Evolutionary conservation across 2,329 filamentous ascomycete species (phyloP).

Genomic region (Fusarium piperis): DNA sequence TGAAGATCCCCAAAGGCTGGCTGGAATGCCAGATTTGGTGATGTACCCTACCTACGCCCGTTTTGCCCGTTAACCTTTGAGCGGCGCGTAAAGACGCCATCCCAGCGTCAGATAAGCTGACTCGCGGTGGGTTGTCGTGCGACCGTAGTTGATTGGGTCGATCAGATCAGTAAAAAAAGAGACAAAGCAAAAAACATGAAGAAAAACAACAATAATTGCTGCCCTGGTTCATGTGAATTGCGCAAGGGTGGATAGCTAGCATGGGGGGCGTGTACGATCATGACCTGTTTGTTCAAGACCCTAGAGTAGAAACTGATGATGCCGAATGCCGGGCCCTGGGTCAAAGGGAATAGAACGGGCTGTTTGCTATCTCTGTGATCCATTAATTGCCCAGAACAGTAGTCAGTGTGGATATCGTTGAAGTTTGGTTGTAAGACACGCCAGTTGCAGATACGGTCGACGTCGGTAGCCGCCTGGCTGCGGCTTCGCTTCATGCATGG

Average conservation of each 20-base stretch:
- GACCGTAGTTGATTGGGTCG: conserved; percentile 24
- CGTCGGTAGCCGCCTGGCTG: neutral
- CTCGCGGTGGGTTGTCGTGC: conserved; percentile 29
- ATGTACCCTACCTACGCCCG: neutral
- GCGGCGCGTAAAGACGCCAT: conserved; percentile 4
- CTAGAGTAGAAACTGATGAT: conserved; percentile 4
- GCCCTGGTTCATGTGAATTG: neutral
- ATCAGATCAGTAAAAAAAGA: conserved; percentile 2
- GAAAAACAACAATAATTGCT: neutral
- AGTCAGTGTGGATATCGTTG: neutral
- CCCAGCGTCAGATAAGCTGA: conserved; percentile 38
- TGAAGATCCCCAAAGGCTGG: neutral
- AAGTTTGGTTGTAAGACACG: conserved; percentile 3
- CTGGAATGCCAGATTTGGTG: neutral
- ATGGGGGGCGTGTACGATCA: conserved; percentile 3
- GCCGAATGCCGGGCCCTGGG: conserved; percentile 29
- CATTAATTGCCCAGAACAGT: conserved; percentile 22
- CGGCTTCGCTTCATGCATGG: neutral
- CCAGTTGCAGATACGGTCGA: neutral
- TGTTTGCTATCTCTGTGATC: neutral
- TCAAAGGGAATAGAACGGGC: conserved; percentile 4
- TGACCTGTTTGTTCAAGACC: neutral
- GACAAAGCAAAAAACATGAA: neutral
- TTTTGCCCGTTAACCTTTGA: neutral
- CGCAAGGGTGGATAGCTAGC: neutral